A percentile compares a stretch with the other conserved stretches of the same genome.
phyloP scores from a whole-genome alignment of 1,284 basidiomycete species.

The Pseudozyma sp. region DNA sequence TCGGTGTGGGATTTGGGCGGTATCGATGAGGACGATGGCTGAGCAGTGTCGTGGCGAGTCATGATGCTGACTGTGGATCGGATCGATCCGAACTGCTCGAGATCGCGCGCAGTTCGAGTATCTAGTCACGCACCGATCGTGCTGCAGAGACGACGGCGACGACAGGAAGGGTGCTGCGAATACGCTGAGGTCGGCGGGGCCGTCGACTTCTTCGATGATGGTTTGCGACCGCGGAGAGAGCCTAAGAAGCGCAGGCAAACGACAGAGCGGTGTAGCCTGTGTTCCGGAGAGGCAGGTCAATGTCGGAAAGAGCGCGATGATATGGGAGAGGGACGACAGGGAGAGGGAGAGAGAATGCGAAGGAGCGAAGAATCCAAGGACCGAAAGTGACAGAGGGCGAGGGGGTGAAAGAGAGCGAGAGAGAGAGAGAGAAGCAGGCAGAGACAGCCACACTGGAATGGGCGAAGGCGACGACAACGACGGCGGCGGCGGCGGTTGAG shows the following conservation, averaged over 20 bases:
- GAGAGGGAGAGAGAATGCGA: neutral
- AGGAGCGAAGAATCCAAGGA: neutral
- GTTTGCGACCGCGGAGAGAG: no score
- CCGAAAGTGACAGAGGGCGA: neutral
- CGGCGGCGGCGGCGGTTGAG: neutral
- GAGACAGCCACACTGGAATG: slow-evolving; percentile 4
- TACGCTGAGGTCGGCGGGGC: neutral
- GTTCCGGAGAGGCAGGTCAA: no score
- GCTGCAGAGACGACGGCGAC: neutral
- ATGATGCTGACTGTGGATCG: slow-evolving; percentile 5
- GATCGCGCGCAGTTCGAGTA: neutral
- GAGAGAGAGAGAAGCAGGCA: slow-evolving; percentile 1
- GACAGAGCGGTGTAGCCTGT: neutral
- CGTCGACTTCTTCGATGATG: neutral
- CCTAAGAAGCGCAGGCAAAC: no score
- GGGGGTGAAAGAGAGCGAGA: neutral
- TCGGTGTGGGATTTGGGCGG: neutral
- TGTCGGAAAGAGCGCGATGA: no score
- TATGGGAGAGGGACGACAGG: no score
- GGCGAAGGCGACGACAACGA: no score
- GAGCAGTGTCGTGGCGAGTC: slow-evolving; percentile 12
- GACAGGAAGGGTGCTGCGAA: neutral
- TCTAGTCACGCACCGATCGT: no score
- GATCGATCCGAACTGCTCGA: slow-evolving; percentile 1
- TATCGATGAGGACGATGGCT: slow-evolving; percentile 7